Base-by-base conservation (phyloP, 768 basidiomycete species). In the Lactarius vividus region DNA sequence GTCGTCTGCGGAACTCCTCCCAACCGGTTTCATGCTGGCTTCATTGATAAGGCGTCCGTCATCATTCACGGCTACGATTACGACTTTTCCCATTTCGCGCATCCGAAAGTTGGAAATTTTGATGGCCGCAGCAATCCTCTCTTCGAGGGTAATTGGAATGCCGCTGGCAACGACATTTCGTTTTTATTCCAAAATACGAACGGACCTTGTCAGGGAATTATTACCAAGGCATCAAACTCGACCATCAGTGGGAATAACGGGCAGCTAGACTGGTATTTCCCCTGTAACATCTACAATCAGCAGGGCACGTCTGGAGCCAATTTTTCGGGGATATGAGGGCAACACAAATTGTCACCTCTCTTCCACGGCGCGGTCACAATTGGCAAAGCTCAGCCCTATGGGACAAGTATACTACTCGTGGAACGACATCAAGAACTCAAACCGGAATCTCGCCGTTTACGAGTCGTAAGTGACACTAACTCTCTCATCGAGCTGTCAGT, bases 121-220 rank as follows among this genome's bases (percentile, higher is more conserved):
- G 85, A 91, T 70, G 94, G 94, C 44, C 76, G 81, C 26, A 84
- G 86, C 4, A 97, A 96, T 77, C 97, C 97, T 4, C 81, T 99
- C 4, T 86, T 89, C 70, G 83, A 84, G 31, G 88, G 88, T 35
- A 78, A 79, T 9, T 98, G 88, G 87, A 81, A 85, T 70, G 83
- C 93, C 0, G 89, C 86, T 3, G 91, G 94, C 35, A 92, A 91
- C 74, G 97, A 99, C 72, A 90, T 91, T 15, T 92, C 89, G 37
- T 98, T 99, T 78, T 74, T 99, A 73, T 99, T 98, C 79, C 97
- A 99, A 79, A 93, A 86, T 55, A 87, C 88, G 71, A 95, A 95
- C 77, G 79, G 91, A 72, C 84, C 91, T 64, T 99, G 97, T 74
- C 77, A 85, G 29, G 85, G 84, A 9, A 72, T 94, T 73, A 89